These are phyloP conservation scores for Metschnikowia borealis DNA, from an alignment of 805 yeast species.

Conservation along the genomic window DNA sequence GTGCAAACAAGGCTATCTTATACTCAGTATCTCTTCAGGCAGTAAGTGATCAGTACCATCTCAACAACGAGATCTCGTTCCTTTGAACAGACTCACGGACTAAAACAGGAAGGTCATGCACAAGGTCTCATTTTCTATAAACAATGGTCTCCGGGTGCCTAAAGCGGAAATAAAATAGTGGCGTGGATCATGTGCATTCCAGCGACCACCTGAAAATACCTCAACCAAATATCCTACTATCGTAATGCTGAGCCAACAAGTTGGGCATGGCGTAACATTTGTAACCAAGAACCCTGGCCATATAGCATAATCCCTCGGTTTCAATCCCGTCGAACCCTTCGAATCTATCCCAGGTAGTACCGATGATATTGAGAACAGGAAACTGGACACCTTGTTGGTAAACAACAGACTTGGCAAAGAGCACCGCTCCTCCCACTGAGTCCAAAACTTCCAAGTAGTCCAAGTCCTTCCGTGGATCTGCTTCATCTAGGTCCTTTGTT, in stretches of 20 bases:
- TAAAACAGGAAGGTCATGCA: too few species aligned
- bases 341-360: constrained; percentile 42
- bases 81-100: constrained; percentile 7
- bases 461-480: constrained; percentile 4
- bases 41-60: constrained; percentile 22
- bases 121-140: neutral
- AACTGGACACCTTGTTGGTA: constrained; percentile 45
- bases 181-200: too few species aligned
- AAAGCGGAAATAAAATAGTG: too few species aligned
- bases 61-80: constrained; percentile 16
- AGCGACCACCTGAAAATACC: neutral
- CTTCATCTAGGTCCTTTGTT: constrained; percentile 7
- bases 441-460: constrained; percentile 30
- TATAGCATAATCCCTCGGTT: constrained; percentile 50
- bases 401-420: constrained; percentile 40
- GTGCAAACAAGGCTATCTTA: constrained; percentile 22
- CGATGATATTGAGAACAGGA: constrained; percentile 44
- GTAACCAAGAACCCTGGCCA: constrained; percentile 43
- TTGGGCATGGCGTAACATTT: constrained; percentile 50
- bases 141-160: neutral
- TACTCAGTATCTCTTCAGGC: constrained; percentile 32
- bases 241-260: constrained; percentile 36
- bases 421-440: constrained; percentile 52
- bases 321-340: constrained; percentile 55
- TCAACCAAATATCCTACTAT: neutral